These are phyloP conservation scores for Setomelanomma holmii DNA, from an alignment of 2,329 filamentous ascomycete species.

Conservation along the genomic window DNA sequence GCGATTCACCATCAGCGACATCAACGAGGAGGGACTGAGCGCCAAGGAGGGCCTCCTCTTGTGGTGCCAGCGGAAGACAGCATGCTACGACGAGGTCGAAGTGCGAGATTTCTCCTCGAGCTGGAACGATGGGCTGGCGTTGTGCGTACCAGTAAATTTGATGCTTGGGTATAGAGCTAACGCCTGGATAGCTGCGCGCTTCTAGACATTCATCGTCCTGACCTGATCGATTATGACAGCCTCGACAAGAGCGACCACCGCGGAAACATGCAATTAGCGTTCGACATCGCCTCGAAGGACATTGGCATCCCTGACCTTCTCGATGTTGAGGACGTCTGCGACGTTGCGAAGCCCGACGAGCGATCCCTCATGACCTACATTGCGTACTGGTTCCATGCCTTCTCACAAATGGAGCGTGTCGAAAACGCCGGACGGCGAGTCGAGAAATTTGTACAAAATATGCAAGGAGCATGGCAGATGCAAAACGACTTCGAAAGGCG, in stretches of 20 bases:
- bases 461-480: constrained; percentile 99
- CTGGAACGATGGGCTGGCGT: constrained; percentile 97
- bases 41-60: constrained; percentile 93
- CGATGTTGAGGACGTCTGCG: constrained; percentile 97
- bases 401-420: constrained; percentile 98
- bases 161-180: constrained; percentile 8
- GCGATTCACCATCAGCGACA: constrained; percentile 97
- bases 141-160: constrained; percentile 55
- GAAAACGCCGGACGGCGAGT: constrained; percentile 96
- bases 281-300: constrained; percentile 93
- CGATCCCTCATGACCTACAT: constrained; percentile 99
- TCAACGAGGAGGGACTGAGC: constrained; percentile 96
- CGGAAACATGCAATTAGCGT: constrained; percentile 97
- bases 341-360: constrained; percentile 95
- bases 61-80: constrained; percentile 98
- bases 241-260: constrained; percentile 93
- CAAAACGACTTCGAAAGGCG: constrained; percentile 93
- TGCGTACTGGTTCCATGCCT: constrained; percentile 99
- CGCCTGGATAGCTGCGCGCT: constrained; percentile 72
- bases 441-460: constrained; percentile 98
- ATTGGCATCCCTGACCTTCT: constrained; percentile 96
- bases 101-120: constrained; percentile 93
- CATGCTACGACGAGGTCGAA: constrained; percentile 96
- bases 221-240: constrained; percentile 94
- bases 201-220: constrained; percentile 94